These are phyloP conservation scores for Verticillium nubilum DNA, from an alignment of 2,329 filamentous ascomycete species.

Conservation along the genomic window DNA sequence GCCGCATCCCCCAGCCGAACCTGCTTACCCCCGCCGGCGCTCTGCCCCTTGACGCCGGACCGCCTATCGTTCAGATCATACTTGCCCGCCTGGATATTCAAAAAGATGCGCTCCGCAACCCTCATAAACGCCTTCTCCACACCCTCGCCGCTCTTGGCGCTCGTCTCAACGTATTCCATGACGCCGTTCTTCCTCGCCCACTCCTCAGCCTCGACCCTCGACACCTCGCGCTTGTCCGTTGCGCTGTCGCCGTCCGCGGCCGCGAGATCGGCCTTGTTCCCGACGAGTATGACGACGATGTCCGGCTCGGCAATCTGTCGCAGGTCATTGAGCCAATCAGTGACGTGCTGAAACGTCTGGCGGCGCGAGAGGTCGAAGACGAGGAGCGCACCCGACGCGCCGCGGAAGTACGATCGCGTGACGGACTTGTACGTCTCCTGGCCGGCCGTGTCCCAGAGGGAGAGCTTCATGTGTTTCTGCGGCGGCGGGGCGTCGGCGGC, in stretches of 20 bases:
- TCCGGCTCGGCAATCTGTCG: constrained; percentile 92
- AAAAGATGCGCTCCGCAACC: constrained; percentile 91
- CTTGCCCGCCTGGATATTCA: constrained; percentile 91
- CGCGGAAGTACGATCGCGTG: constrained; percentile 88
- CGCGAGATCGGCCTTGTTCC: constrained; percentile 88
- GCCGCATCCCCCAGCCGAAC: constrained; percentile 40
- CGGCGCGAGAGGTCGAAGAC: constrained; percentile 92
- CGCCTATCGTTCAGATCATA: constrained; percentile 93
- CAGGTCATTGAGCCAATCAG: constrained; percentile 89
- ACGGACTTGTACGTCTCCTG: constrained; percentile 98
- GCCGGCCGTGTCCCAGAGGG: constrained; percentile 91
- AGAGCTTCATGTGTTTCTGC: constrained; percentile 85
- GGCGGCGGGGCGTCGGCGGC: constrained; percentile 21
- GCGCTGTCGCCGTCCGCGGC: constrained; percentile 21
- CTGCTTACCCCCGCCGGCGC: constrained; percentile 40
- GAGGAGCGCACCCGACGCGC: constrained; percentile 65
- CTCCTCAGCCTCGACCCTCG: constrained; percentile 74
- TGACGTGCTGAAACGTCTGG: constrained; percentile 81
- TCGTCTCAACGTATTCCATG: constrained; percentile 92
- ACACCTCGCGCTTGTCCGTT: constrained; percentile 70
- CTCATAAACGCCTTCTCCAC: constrained; percentile 91
- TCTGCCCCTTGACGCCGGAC: constrained; percentile 78
- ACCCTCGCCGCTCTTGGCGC: constrained; percentile 89
- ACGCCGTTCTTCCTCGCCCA: constrained; percentile 86
- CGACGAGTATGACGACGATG: constrained; percentile 90